Conservation (phyloP, 2,329 filamentous ascomycete species). For the Beauveria pseudobassiana region DNA sequence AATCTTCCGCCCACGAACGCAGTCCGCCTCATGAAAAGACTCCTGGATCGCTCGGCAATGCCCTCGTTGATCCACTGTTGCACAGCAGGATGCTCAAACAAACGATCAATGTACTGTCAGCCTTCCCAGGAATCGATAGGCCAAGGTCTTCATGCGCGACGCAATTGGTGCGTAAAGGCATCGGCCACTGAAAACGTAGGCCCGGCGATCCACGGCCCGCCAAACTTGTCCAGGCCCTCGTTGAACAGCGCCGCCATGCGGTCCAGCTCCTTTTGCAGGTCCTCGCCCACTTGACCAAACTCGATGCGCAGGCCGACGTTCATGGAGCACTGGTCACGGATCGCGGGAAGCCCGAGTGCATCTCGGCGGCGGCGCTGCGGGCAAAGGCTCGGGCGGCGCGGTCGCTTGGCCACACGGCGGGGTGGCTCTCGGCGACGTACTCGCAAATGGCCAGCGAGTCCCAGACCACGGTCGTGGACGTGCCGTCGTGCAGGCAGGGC, state of each 20-base stretch:
- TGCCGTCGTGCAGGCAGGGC: slow-evolving; percentile 30
- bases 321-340: slow-evolving; percentile 35
- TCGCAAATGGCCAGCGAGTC: slow-evolving; percentile 43
- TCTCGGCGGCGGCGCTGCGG: slow-evolving; percentile 36
- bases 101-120: slow-evolving; percentile 26
- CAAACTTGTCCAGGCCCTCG: slow-evolving; percentile 31
- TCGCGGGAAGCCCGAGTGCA: slow-evolving; percentile 37
- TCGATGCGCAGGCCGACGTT: slow-evolving; percentile 34
- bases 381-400: slow-evolving; percentile 34
- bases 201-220: slow-evolving; percentile 34
- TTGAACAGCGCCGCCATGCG: slow-evolving; percentile 30
- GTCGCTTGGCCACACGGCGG: slow-evolving; percentile 34
- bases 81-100: slow-evolving; percentile 28
- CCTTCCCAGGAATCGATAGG: slow-evolving; percentile 21
- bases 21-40: slow-evolving; percentile 29
- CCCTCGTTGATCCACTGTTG: slow-evolving; percentile 31
- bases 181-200: slow-evolving; percentile 30
- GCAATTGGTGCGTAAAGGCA: slow-evolving; percentile 35
- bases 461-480: slow-evolving; percentile 27
- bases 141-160: slow-evolving; percentile 31
- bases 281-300: slow-evolving; percentile 21
- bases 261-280: slow-evolving; percentile 27
- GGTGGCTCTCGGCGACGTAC: slow-evolving; percentile 36
- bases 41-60: slow-evolving; percentile 31
- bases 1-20: slow-evolving; percentile 24